A percentile compares a stretch with the other conserved stretches of the same genome.
phyloP scores from a whole-genome alignment of 306 rosid genomes.

The Dryas drummondii region DNA sequence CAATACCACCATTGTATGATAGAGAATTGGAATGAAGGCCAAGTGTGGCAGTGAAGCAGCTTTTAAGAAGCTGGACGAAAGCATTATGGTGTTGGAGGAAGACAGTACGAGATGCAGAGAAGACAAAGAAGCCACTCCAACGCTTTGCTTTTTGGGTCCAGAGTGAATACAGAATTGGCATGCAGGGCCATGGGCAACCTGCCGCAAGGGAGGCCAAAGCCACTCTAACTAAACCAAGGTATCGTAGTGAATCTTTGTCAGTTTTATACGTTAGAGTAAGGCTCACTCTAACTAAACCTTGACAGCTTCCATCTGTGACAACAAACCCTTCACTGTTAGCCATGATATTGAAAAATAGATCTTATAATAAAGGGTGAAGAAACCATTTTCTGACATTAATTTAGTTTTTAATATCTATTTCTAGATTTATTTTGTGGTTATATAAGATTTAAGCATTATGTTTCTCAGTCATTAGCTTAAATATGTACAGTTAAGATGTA shows the following conservation, averaged over 20 bases:
- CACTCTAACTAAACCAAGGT: conserved; percentile 76
- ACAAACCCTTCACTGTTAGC: not conserved
- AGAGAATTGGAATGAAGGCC: conserved; percentile 58
- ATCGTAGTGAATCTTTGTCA: conserved; percentile 67
- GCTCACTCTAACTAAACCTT: conserved; percentile 84
- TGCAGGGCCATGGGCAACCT: conserved; percentile 97
- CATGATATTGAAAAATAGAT: conserved; percentile 6
- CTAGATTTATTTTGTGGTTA: not conserved
- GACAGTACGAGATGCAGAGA: conserved; percentile 84
- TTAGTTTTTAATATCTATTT: not conserved
- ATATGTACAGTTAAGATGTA: not conserved
- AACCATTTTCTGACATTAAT: not conserved
- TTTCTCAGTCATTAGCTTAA: not conserved
- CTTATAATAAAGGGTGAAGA: not conserved
- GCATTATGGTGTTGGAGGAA: conserved; percentile 81
- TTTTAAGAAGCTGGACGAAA: conserved; percentile 73
- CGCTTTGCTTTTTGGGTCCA: conserved; percentile 97
- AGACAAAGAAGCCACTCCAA: conserved; percentile 80
- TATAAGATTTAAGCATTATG: not conserved
- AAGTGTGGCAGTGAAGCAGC: conserved; percentile 89
- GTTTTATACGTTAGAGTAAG: conserved; percentile 89
- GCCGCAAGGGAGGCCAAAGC: conserved; percentile 84
- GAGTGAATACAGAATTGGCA: conserved; percentile 94
- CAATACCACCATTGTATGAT: conserved; percentile 73
- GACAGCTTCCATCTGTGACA: conserved; percentile 65